Conservation (phyloP, 1,284 basidiomycete genomes). For the Moesziomyces aphidis region DNA sequence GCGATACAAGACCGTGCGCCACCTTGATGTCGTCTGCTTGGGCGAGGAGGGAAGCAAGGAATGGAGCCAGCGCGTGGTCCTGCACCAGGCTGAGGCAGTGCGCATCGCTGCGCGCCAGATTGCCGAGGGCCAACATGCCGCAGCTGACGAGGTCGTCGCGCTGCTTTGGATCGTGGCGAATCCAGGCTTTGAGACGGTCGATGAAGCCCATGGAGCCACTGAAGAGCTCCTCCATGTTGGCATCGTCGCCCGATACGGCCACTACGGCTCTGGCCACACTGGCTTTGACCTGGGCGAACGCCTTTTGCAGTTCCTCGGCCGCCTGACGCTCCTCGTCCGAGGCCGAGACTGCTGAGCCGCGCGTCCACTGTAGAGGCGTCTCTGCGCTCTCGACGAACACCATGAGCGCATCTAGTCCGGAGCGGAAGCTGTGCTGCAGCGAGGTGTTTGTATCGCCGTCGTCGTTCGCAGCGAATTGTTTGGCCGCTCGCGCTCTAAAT, state of each 20-base stretch:
- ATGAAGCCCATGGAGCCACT: slow-evolving; percentile 71
- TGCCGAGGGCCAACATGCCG: slow-evolving; percentile 83
- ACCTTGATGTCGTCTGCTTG: slow-evolving; percentile 53
- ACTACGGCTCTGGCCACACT: slow-evolving; percentile 85
- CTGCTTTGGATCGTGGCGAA: slow-evolving; percentile 68
- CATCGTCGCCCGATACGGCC: slow-evolving; percentile 83
- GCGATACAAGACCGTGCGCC: slow-evolving; percentile 51
- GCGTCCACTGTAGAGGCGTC: slow-evolving; percentile 35
- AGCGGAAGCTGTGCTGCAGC: slow-evolving; percentile 8
- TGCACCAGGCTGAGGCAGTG: slow-evolving; percentile 58
- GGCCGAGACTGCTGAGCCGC: slow-evolving; percentile 5
- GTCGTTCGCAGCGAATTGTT: background rate
- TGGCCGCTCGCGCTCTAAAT: slow-evolving; percentile 28
- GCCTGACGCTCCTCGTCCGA: slow-evolving; percentile 31
- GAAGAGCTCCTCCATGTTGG: slow-evolving; percentile 78
- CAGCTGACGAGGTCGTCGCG: slow-evolving; percentile 85
- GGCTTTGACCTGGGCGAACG: slow-evolving; percentile 83
- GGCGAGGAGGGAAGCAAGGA: slow-evolving; percentile 43
- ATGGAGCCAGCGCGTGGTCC: slow-evolving; percentile 46
- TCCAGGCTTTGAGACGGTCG: slow-evolving; percentile 80
- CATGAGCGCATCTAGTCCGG: slow-evolving; percentile 44
- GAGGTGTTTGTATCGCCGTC: background rate
- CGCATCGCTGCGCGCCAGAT: slow-evolving; percentile 74
- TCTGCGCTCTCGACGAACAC: slow-evolving; percentile 51
- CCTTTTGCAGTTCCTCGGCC: slow-evolving; percentile 73